phyloP scores from a whole-genome alignment of 352 stramenopile genomes.

The Globisporangium cystogenes region DNA sequence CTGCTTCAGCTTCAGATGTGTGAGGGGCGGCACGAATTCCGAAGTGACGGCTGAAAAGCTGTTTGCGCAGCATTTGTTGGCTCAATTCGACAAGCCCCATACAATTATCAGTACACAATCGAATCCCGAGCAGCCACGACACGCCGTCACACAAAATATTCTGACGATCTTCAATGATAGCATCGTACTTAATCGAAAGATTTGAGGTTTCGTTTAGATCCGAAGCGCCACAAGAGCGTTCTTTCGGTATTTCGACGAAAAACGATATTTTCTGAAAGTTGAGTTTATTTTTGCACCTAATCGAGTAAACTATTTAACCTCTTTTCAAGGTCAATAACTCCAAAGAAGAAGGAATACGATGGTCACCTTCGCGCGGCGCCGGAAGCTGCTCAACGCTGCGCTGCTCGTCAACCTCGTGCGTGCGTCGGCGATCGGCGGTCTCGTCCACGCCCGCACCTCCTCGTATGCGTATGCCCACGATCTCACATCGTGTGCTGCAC shows the following conservation, averaged over 20 bases:
- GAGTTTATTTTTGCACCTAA: too few relatives aligned
- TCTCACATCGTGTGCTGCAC: not conserved
- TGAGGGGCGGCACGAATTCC: not conserved
- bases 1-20: not conserved
- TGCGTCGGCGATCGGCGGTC: slow-evolving; percentile 2
- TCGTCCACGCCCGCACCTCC: too few relatives aligned
- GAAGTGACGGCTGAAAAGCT: not conserved
- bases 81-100: not conserved
- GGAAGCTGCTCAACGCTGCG: slow-evolving; percentile 65
- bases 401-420: slow-evolving; percentile 63
- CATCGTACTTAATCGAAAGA: not conserved
- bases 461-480: slow-evolving; percentile 1
- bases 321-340: too few relatives aligned
- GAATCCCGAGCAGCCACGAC: not conserved
- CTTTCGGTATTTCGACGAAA: not conserved
- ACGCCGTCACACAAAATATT: not conserved
- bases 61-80: not conserved
- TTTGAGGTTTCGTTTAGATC: too few relatives aligned
- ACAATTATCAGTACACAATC: not conserved
- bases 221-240: too few relatives aligned
- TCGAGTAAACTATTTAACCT: too few relatives aligned
- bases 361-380: slow-evolving; percentile 14
- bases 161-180: not conserved
- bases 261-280: too few relatives aligned
- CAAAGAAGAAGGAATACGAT: too few relatives aligned